Conservation (phyloP, 73 alveolate species). For the Paramecium sexaurelia region DNA sequence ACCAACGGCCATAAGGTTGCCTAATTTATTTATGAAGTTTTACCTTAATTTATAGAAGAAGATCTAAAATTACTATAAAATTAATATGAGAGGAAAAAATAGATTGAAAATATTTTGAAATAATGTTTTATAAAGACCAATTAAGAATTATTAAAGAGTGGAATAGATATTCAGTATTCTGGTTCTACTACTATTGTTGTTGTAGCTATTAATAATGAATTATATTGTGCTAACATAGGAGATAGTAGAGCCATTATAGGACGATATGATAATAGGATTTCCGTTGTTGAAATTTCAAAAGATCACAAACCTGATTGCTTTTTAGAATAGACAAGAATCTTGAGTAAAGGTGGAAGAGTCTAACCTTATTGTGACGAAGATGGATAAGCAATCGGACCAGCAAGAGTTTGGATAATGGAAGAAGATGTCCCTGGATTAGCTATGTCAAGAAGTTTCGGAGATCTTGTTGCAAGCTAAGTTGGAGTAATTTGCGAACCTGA, state of each 20-base stretch:
- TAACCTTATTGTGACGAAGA: constrained; percentile 82
- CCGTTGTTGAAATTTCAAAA: constrained; percentile 37
- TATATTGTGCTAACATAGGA: constrained; percentile 74
- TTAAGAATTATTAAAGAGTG: constrained; percentile 55
- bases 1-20: constrained; percentile 59
- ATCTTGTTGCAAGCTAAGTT: constrained; percentile 82
- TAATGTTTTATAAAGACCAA: constrained; percentile 40
- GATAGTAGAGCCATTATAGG: constrained; percentile 74
- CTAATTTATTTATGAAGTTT: constrained; percentile 19
- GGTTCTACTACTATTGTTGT: constrained; percentile 71
- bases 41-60: constrained; percentile 32
- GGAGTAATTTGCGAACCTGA: constrained; percentile 86
- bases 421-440: constrained; percentile 91
- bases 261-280: constrained; percentile 52
- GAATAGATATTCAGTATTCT: constrained; percentile 69
- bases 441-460: constrained; percentile 86
- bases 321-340: constrained; percentile 71
- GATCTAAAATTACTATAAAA: constrained; percentile 4
- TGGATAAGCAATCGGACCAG: constrained; percentile 87
- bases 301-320: constrained; percentile 81
- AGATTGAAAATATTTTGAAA: background rate
- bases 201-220: constrained; percentile 25
- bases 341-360: constrained; percentile 79
- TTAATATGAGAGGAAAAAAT: background rate
- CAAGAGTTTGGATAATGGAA: constrained; percentile 79